Conservation (phyloP, 176 grass and related monocot genomes). For the Carex myosuroides region DNA sequence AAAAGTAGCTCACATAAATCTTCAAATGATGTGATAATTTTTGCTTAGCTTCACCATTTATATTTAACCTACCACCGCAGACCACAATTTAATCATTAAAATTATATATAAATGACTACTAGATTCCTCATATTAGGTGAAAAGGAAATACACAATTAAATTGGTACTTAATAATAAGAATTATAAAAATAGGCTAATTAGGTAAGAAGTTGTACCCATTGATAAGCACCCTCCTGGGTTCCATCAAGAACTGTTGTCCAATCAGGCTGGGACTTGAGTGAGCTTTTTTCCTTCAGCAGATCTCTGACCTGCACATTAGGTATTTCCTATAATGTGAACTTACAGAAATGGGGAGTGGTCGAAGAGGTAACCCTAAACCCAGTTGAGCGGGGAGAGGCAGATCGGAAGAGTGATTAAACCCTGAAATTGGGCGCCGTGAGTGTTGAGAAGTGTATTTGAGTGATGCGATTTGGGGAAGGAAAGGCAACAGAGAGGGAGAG, state of each 20-base stretch:
- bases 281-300: constrained; percentile 78
- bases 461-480: no score
- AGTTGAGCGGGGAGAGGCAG: no score
- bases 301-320: constrained; percentile 64
- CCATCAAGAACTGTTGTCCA: constrained; percentile 97
- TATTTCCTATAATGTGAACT: constrained; percentile 8
- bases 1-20: neutral
- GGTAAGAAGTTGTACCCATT: constrained; percentile 51
- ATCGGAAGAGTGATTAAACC: no score
- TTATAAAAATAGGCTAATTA: neutral
- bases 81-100: neutral
- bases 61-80: neutral
- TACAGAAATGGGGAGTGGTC: neutral
- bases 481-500: no score
- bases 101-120: neutral
- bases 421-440: no score
- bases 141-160: neutral
- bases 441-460: no score
- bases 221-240: constrained; percentile 91
- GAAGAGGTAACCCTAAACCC: no score
- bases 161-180: neutral
- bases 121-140: neutral
- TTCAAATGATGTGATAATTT: neutral
- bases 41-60: neutral
- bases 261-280: constrained; percentile 77